These are phyloP conservation scores for Colletotrichum navitas DNA, from an alignment of 2,329 filamentous ascomycete genomes.

Conservation along the genomic window DNA sequence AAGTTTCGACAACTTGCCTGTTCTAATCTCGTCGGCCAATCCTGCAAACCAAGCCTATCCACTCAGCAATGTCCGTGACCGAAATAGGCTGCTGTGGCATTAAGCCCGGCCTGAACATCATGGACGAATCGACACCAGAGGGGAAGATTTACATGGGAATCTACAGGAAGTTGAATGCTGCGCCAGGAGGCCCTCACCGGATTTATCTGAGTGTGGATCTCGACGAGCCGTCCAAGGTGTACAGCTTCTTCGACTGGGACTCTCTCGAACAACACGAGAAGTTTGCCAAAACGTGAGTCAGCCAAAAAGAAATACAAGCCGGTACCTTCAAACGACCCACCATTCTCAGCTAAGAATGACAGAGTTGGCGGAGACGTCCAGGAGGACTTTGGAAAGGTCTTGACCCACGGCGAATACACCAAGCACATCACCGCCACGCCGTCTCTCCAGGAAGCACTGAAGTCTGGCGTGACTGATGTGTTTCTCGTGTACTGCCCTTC, in stretches of 20 bases:
- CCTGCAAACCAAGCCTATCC: neutral
- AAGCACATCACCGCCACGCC: conserved; percentile 44
- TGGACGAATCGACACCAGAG: conserved; percentile 43
- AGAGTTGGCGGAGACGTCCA: conserved; percentile 43
- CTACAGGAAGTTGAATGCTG: conserved; percentile 36
- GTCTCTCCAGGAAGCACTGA: conserved; percentile 39
- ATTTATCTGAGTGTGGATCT: conserved; percentile 45
- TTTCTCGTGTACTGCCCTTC: conserved; percentile 41
- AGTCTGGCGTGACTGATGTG: conserved; percentile 42
- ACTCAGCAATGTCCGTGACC: conserved; percentile 39
- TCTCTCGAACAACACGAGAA: conserved; percentile 45
- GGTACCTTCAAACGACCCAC: neutral
- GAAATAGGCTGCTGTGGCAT: conserved; percentile 45
- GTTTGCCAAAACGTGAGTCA: conserved; percentile 44
- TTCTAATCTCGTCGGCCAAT: neutral
- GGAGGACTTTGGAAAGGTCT: conserved; percentile 42
- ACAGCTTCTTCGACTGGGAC: conserved; percentile 47
- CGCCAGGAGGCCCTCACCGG: conserved; percentile 43
- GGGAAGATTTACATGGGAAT: conserved; percentile 40
- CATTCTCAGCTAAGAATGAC: neutral
- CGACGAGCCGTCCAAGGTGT: conserved; percentile 43
- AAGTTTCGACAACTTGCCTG: no score
- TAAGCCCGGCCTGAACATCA: conserved; percentile 43
- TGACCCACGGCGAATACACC: conserved; percentile 42
- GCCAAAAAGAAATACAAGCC: neutral